Base-by-base conservation (phyloP, 352 stramenopile species). In the Phytophthora macrochlamydospora region DNA sequence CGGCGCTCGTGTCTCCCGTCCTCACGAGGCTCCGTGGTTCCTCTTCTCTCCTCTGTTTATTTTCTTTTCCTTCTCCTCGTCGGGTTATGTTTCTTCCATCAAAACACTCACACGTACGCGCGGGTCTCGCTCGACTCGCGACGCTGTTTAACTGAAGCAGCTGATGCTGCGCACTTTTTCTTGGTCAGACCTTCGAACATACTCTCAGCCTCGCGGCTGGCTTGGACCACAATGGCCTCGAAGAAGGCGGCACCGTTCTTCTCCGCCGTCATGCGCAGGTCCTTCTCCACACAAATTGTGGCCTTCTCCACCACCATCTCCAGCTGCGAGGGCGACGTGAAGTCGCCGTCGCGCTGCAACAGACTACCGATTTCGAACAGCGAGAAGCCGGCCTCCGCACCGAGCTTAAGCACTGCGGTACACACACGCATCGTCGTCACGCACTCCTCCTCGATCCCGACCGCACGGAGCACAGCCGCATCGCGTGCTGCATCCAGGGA, bases 111-210 rank as follows among this genome's bases (percentile, higher is more conserved):
- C 58, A 74, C 57, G 75, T 67, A 64, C 67, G 50, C 58, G 32
- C 56, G 51, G 64, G 54, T 51, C 63, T 33, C 49, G 54, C 42
- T 37, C 44, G 51, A 28, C 64, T 55, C 33, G 30, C 37, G 18
- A 43, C 56, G 32, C 45, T 56, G 12, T 62, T 81, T 78, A 93
- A 63, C 76, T 92, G 72, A 95, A 92, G 71, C 83, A 93, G 65
- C 87, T 95, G 55, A 95, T 94, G 71, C 87, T 95, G 65, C 87
- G 85, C 51, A 93, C 87, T 74, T 94, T 95, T 91, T 92, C 79
- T 92, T 92, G 8, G 83, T 87, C 59, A 86, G 67, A 24, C 83
- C 69, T 9, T 76, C 74, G 49, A 93, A 85, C 83, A 94, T 67
- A 31, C 32, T 68, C 13, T 74, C 59, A 18, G 76, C 49, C 11